phyloP scores from a whole-genome alignment of 2,329 filamentous ascomycete species.

The Dothideomycetes sp. region DNA sequence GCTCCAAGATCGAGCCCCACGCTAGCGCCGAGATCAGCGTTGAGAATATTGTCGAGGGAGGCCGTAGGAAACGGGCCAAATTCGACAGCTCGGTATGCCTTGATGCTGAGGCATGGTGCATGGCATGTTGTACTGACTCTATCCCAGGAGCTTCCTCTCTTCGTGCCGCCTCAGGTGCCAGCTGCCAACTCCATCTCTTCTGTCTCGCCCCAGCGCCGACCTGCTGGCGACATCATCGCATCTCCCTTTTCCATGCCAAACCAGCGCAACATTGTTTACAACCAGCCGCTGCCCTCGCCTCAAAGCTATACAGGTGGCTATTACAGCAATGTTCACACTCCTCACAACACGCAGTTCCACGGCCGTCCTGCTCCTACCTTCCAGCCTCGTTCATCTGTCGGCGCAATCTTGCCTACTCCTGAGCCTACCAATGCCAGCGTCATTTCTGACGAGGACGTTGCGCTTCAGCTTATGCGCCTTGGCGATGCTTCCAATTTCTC shows the following conservation, averaged over 20 bases:
- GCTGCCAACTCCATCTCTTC: slow-evolving; percentile 96
- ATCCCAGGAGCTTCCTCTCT: slow-evolving; percentile 80
- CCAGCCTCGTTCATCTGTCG: slow-evolving; percentile 32
- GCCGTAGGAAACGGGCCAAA: slow-evolving; percentile 88
- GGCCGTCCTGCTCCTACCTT: slow-evolving; percentile 43
- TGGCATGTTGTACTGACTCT: slow-evolving; percentile 12
- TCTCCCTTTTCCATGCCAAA: slow-evolving; percentile 56
- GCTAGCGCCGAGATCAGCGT: slow-evolving; percentile 95
- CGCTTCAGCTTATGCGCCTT: slow-evolving; percentile 90
- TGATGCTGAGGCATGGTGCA: slow-evolving; percentile 13
- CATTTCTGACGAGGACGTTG: slow-evolving; percentile 96
- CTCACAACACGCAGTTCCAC: slow-evolving; percentile 43
- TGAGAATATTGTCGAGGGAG: slow-evolving; percentile 96
- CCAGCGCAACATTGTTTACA: slow-evolving; percentile 72
- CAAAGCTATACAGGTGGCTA: slow-evolving; percentile 52
- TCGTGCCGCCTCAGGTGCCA: slow-evolving; percentile 88
- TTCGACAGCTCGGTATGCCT: slow-evolving; percentile 89
- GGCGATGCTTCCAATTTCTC: slow-evolving; percentile 91
- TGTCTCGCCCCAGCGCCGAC: slow-evolving; percentile 77
- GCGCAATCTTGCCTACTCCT: slow-evolving; percentile 69
- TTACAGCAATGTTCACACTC: slow-evolving; percentile 12
- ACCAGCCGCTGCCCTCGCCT: slow-evolving; percentile 71
- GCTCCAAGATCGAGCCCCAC: slow-evolving; percentile 71
- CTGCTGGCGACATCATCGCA: slow-evolving; percentile 57
- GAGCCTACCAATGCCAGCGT: slow-evolving; percentile 96